Evolutionary conservation across 805 yeast genomes (phyloP), one percentile per base, ranked within the genome.

Genomic region (Yarrowia bubula): DNA sequence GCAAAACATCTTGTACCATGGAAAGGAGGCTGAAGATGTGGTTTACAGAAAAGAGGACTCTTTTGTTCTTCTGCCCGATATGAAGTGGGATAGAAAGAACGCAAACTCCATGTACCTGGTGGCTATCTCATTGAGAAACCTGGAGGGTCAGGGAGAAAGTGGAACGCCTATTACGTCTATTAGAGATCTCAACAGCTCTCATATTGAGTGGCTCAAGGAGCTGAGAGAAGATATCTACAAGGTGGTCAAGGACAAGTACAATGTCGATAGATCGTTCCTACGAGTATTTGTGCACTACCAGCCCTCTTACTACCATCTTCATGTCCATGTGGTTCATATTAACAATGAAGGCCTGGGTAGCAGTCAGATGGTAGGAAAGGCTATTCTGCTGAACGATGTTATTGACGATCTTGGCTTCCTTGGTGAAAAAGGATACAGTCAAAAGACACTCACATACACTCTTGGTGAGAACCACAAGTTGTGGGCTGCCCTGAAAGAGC

Each of bases 241-340:
- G 1, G 81, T 82, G 1, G 83, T 90, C 5, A 76, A 84, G 0
- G 72, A 74, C 22, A 72, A 77, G 46, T 89, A 83, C 72, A 78
- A 79, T 11, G 71, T 91, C 11, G 74, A 70, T 1, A 70, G 77
- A 0, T 87, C 88, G 72, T 83, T 86, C 69, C 74, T 95, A 69
- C 82, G 96, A 66, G 73, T 92, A 1, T 95, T 89, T 72, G 82
- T 95, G 57, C 99, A 95, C 70, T 78, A 95, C 75, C 98, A 92
- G 69, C 99, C 99, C 0, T 89, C 97, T 0, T 95, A 93, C 75
- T 95, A 95, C 73, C 98, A 95, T 72, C 88, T 95, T 79, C 99
- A 95, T 73, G 82, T 95, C 15, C 99, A 95, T 74, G 87, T 90
- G 15, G 96, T 91, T 17, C 88, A 89, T 71, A 80, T 89, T 6